Conservation (phyloP, 805 yeast genomes). For the Kazachstania taianensis region DNA sequence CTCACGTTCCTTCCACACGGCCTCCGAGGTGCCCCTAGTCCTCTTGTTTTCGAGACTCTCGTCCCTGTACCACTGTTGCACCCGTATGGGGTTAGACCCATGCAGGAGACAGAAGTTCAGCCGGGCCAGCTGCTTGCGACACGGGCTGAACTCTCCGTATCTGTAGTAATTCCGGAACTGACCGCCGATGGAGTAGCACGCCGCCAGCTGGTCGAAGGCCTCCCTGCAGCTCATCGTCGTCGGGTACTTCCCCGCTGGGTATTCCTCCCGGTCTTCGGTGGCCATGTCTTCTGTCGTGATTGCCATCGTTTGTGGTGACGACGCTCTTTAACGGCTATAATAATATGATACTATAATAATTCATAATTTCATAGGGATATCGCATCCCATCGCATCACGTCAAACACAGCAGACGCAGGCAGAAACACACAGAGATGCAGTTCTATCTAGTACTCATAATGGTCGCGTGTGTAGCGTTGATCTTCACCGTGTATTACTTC, state of each 20-base stretch:
- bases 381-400: too few relatives aligned
- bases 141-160: constrained; percentile 66
- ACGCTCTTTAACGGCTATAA: too few relatives aligned
- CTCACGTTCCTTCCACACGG: constrained; percentile 55
- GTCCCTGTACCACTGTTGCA: constrained; percentile 64
- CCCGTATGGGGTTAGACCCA: constrained; percentile 42
- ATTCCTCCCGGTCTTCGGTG: neutral
- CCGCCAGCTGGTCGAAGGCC: constrained; percentile 77
- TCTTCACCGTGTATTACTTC: constrained; percentile 1
- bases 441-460: neutral
- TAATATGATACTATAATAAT: too few relatives aligned
- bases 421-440: too few relatives aligned
- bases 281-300: too few relatives aligned
- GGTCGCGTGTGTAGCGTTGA: neutral
- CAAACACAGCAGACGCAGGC: too few relatives aligned
- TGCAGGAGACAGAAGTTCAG: constrained; percentile 70
- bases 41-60: constrained; percentile 46
- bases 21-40: constrained; percentile 68
- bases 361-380: too few relatives aligned
- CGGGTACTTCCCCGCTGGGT: constrained; percentile 16
- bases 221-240: constrained; percentile 63
- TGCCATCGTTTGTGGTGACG: too few relatives aligned
- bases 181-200: constrained; percentile 86
- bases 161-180: constrained; percentile 77
- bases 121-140: constrained; percentile 61